Percentiles rank a stretch among this genome's conserved stretches.
Conservation (phyloP, 2,329 filamentous ascomycete species). For the Xylaria arbuscula region DNA sequence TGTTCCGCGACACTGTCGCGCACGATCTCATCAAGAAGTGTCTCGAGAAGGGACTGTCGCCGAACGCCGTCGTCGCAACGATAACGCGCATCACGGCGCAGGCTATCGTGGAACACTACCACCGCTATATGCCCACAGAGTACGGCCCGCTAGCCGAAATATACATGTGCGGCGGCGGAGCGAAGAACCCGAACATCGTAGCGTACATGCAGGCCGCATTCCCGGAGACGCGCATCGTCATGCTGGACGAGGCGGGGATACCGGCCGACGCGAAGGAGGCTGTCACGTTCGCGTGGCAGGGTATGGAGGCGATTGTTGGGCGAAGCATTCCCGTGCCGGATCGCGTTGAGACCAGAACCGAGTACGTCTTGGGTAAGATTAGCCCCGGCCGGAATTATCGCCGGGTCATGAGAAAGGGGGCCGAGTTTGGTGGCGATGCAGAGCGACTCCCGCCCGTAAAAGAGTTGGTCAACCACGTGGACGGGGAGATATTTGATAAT, state of each 20-base stretch:
- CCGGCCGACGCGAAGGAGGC: slow-evolving; percentile 69
- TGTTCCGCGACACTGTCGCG: slow-evolving; percentile 62
- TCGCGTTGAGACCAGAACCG: slow-evolving; percentile 62
- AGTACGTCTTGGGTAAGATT: slow-evolving; percentile 66
- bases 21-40: slow-evolving; percentile 23
- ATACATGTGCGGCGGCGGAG: slow-evolving; percentile 70
- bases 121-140: slow-evolving; percentile 59
- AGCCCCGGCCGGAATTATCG: slow-evolving; percentile 65
- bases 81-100: slow-evolving; percentile 69
- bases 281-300: slow-evolving; percentile 70
- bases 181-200: slow-evolving; percentile 67
- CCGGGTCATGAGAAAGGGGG: slow-evolving; percentile 62
- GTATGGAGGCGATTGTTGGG: slow-evolving; percentile 68
- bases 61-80: slow-evolving; percentile 66
- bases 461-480: slow-evolving; percentile 62
- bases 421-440: slow-evolving; percentile 60
- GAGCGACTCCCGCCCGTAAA: slow-evolving; percentile 59
- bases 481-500: slow-evolving; percentile 61
- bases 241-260: slow-evolving; percentile 68
- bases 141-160: slow-evolving; percentile 59
- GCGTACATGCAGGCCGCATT: slow-evolving; percentile 62
- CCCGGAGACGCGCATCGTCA: slow-evolving; percentile 61
- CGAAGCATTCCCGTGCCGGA: slow-evolving; percentile 64
- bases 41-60: slow-evolving; percentile 13
- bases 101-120: slow-evolving; percentile 63